A percentile compares a stretch with the other conserved stretches of the same genome.
Evolutionary conservation across 306 rosid genomes (phyloP).

Genomic region (Clitoria ternatea): DNA sequence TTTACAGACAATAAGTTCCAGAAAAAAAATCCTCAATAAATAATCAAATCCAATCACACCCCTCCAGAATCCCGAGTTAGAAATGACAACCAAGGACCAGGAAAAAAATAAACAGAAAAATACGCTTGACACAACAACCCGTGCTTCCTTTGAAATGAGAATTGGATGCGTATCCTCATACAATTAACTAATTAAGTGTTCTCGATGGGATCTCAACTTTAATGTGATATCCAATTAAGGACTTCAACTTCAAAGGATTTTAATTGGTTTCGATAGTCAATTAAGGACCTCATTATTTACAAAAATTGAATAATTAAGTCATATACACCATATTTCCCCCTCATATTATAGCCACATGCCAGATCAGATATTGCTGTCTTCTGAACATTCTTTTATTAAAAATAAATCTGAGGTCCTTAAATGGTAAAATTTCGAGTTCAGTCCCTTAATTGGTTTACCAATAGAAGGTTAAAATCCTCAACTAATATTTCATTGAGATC

Average conservation of each 20-base stretch:
- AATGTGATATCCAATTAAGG: background rate
- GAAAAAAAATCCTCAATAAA: background rate
- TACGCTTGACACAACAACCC: background rate
- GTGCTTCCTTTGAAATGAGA: background rate
- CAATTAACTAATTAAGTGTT: background rate
- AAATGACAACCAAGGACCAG: background rate
- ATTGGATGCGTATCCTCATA: background rate
- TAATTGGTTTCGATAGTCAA: background rate
- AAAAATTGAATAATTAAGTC: background rate
- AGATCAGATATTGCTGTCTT: background rate
- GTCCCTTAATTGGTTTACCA: constrained; percentile 16
- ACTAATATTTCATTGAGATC: constrained; percentile 12
- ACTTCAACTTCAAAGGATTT: background rate
- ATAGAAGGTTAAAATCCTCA: background rate
- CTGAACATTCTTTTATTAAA: background rate
- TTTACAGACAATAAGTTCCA: background rate
- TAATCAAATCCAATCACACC: background rate
- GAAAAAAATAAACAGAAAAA: background rate
- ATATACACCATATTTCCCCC: background rate
- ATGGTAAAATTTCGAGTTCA: constrained; percentile 1
- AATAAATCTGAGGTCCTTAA: constrained; percentile 15
- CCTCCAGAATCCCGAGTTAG: background rate
- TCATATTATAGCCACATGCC: background rate
- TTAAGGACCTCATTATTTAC: background rate
- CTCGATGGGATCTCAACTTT: background rate